Evolutionary conservation across 768 basidiomycete genomes (phyloP).

Genomic region (Agaricus blazei): DNA sequence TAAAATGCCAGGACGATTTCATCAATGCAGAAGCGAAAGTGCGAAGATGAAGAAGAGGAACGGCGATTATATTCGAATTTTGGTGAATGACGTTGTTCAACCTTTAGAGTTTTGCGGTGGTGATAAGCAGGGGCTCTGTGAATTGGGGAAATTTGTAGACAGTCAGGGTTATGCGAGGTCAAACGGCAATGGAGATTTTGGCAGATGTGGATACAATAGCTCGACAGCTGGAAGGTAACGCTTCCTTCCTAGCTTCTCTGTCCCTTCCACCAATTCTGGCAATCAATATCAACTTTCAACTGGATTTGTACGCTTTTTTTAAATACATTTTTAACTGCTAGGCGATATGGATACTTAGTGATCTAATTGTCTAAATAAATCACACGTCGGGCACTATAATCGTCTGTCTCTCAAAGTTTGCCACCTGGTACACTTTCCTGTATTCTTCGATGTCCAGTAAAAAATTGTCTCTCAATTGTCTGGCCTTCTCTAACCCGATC

Average conservation of each 20-base stretch:
- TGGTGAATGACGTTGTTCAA: conserved; percentile 73
- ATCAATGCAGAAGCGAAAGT: not conserved
- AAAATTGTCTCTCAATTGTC: conserved; percentile 22
- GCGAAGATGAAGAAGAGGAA: not conserved
- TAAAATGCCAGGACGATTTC: not conserved
- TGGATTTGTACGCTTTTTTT: too few species aligned
- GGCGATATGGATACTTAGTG: too few species aligned
- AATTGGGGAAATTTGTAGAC: conserved; percentile 56
- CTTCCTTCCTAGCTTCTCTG: too few species aligned
- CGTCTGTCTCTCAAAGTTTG: conserved; percentile 6
- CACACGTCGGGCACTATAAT: not conserved
- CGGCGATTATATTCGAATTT: conserved; percentile 56
- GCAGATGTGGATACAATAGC: conserved; percentile 34
- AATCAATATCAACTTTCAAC: too few species aligned
- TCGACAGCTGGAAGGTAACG: too few species aligned
- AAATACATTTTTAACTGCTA: too few species aligned
- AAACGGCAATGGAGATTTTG: conserved; percentile 69
- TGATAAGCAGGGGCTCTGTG: conserved; percentile 52
- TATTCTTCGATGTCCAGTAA: conserved; percentile 28
- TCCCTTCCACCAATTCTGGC: not conserved
- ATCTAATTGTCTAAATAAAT: too few species aligned
- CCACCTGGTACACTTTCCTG: conserved; percentile 11
- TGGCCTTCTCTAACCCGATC: conserved; percentile 23
- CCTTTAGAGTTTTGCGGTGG: conserved; percentile 58
- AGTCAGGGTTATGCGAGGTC: conserved; percentile 66